Conservation (phyloP, 345 rosid species). For the Citrus cavaleriei region DNA sequence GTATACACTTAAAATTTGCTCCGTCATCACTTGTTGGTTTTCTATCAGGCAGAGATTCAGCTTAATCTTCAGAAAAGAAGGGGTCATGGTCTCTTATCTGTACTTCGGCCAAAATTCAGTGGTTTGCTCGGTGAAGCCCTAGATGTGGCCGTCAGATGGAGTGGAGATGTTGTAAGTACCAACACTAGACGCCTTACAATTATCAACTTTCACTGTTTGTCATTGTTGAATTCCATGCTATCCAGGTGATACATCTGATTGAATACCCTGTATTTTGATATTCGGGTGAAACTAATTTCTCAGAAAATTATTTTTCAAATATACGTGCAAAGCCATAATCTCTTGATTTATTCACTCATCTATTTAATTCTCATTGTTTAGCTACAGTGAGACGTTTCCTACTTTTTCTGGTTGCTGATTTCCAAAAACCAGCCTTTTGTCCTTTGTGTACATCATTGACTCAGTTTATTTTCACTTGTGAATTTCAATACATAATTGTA, state of each 20-base stretch:
- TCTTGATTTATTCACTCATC: background rate
- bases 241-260: background rate
- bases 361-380: background rate
- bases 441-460: background rate
- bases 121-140: constrained; percentile 96
- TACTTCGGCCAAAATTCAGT: constrained; percentile 86
- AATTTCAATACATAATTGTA: too few relatives aligned
- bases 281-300: background rate
- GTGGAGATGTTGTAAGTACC: constrained; percentile 96
- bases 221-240: constrained; percentile 1
- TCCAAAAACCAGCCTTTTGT: background rate
- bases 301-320: background rate
- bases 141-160: constrained; percentile 94
- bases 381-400: background rate
- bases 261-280: background rate
- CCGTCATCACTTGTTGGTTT: constrained; percentile 15
- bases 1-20: constrained; percentile 1
- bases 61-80: constrained; percentile 94
- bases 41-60: constrained; percentile 88
- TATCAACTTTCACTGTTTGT: background rate
- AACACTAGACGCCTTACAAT: background rate
- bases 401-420: background rate
- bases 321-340: background rate
- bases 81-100: constrained; percentile 91
- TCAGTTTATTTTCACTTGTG: background rate